phyloP scores from a whole-genome alignment of 495 filamentous ascomycete genomes.

The Neurospora sublineolata region DNA sequence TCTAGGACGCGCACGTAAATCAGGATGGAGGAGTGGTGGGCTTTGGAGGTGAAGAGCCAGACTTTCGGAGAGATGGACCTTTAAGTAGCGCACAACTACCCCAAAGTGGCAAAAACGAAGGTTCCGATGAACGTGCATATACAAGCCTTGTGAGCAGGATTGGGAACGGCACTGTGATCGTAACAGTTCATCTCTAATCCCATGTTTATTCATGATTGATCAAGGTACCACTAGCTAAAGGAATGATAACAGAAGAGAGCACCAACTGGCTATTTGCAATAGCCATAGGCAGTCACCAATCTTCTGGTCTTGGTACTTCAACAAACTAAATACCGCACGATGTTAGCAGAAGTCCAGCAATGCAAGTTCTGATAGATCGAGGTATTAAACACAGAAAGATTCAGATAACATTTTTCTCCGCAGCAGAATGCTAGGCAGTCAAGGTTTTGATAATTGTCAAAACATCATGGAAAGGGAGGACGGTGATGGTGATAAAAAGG shows the following conservation, averaged over 20 bases:
- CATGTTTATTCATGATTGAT: not conserved
- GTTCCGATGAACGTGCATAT: not conserved
- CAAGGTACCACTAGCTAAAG: not conserved
- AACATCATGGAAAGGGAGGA: slow-evolving; percentile 13
- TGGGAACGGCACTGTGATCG: not conserved
- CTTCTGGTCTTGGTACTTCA: not conserved
- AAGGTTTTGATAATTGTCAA: slow-evolving; percentile 24
- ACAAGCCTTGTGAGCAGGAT: not conserved
- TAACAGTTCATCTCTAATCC: not conserved
- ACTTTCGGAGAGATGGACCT: not conserved
- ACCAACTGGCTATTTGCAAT: not conserved
- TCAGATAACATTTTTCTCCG: slow-evolving; percentile 13
- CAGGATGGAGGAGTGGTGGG: not conserved
- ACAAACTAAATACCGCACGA: not conserved
- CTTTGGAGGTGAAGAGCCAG: not conserved
- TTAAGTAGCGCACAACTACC: not conserved
- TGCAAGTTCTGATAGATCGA: not conserved
- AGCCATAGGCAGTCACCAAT: not conserved
- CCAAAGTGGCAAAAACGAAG: not conserved
- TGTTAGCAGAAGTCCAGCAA: not conserved
- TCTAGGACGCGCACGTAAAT: too few relatives aligned
- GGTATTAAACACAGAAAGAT: not conserved
- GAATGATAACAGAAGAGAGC: not conserved
- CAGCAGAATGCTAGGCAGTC: slow-evolving; percentile 21
- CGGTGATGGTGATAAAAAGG: not conserved